Percentiles rank a stretch among this genome's conserved stretches.
Evolutionary conservation across 139 green algal genomes (phyloP).

Genomic region (Eudorina sp.): DNA sequence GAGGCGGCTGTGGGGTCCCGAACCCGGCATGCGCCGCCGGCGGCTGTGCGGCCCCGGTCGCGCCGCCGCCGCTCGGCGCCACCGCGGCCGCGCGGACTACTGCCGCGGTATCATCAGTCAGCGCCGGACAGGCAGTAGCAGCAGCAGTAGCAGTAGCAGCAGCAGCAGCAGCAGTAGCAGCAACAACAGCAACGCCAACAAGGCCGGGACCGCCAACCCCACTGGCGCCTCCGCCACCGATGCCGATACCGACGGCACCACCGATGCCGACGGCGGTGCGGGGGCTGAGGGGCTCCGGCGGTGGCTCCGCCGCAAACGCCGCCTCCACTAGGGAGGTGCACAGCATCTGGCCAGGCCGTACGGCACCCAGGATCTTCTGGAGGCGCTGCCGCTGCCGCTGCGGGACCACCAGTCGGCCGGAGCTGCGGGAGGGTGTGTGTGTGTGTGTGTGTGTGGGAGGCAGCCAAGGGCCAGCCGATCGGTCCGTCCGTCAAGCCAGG

Average conservation of each 20-base stretch:
- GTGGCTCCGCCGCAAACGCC: not conserved
- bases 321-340: not conserved
- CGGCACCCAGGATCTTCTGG: not conserved
- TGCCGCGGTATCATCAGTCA: too few relatives aligned
- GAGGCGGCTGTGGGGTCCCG: too few relatives aligned
- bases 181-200: not conserved
- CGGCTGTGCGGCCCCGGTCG: too few relatives aligned
- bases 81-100: too few relatives aligned
- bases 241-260: not conserved
- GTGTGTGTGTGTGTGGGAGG: too few relatives aligned
- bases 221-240: not conserved
- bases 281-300: not conserved
- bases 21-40: too few relatives aligned
- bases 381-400: constrained; percentile 7
- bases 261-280: not conserved
- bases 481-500: too few relatives aligned
- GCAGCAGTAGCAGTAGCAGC: too few relatives aligned
- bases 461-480: too few relatives aligned
- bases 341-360: not conserved
- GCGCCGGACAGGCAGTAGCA: too few relatives aligned
- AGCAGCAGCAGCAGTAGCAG: not conserved
- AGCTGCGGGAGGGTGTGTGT: not conserved
- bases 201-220: not conserved
- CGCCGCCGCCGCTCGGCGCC: too few relatives aligned
- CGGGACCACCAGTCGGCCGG: constrained; percentile 1